Evolutionary conservation across 1,284 basidiomycete species (phyloP).

Genomic region (Ustilago xerochloae): DNA sequence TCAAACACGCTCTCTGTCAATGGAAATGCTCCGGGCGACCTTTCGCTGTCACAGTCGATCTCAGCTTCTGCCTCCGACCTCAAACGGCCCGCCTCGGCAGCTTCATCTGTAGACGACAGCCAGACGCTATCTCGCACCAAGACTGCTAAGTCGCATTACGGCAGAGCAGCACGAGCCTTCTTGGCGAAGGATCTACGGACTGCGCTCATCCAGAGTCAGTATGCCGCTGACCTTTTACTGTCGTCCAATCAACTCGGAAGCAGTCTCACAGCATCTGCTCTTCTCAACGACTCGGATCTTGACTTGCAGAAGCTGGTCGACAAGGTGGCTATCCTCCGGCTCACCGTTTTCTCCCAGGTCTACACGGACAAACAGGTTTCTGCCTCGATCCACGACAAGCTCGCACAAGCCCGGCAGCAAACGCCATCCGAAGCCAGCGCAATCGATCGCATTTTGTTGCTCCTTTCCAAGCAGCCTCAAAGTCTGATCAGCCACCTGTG

Average conservation of each 20-base stretch:
- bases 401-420: conserved; percentile 19
- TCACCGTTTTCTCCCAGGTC: conserved; percentile 48
- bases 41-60: conserved; percentile 43
- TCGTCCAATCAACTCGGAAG: conserved; percentile 31
- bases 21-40: conserved; percentile 2
- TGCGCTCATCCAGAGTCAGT: conserved; percentile 43
- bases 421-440: conserved; percentile 9
- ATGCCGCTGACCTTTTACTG: conserved; percentile 27
- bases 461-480: conserved; percentile 36
- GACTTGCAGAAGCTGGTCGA: conserved; percentile 29
- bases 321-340: conserved; percentile 45
- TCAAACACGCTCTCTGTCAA: conserved; percentile 4
- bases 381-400: conserved; percentile 14
- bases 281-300: conserved; percentile 27
- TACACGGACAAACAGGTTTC: conserved; percentile 32
- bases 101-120: conserved; percentile 26
- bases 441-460: conserved; percentile 25
- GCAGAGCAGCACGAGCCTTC: conserved; percentile 49
- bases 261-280: conserved; percentile 31
- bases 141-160: conserved; percentile 36
- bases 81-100: conserved; percentile 39
- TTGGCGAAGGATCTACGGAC: conserved; percentile 47
- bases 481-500: conserved; percentile 51
- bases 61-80: conserved; percentile 39
- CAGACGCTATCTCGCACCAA: conserved; percentile 36